Percentiles rank a stretch among this genome's conserved stretches.
Evolutionary conservation across 441 rosid species (phyloP).

Genomic region (Euphorbia corollata): DNA sequence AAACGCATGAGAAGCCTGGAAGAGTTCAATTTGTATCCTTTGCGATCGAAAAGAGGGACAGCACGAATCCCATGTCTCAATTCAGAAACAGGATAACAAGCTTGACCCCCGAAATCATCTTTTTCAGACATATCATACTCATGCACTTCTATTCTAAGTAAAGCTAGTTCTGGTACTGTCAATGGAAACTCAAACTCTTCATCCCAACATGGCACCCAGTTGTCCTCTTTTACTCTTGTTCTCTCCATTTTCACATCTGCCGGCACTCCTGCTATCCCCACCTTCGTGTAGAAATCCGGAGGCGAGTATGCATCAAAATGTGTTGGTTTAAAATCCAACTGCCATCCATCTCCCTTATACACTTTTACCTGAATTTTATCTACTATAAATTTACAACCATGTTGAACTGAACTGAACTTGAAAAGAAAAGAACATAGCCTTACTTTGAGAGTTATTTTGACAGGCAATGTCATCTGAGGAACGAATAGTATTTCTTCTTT

Average conservation of each 20-base stretch:
- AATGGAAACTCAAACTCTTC: constrained; percentile 70
- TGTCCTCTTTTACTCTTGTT: constrained; percentile 53
- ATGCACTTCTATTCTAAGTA: constrained; percentile 61
- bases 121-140: constrained; percentile 69
- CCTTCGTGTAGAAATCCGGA: constrained; percentile 73
- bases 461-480: constrained; percentile 41
- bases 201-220: constrained; percentile 64
- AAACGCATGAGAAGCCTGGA: constrained; percentile 65
- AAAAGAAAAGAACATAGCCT: not conserved
- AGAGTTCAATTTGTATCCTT: constrained; percentile 45
- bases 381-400: no score
- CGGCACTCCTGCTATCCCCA: constrained; percentile 69
- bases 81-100: constrained; percentile 60
- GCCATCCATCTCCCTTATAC: constrained; percentile 92
- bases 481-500: constrained; percentile 44
- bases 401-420: no score
- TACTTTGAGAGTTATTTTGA: constrained; percentile 61
- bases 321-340: constrained; percentile 58
- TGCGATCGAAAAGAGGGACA: constrained; percentile 35
- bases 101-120: constrained; percentile 81
- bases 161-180: constrained; percentile 68
- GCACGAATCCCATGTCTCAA: constrained; percentile 58
- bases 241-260: constrained; percentile 58
- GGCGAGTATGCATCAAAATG: constrained; percentile 82
- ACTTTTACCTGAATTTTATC: constrained; percentile 46